Conservation (phyloP, 2,329 filamentous ascomycete species). For the Trichoderma asperellum region DNA sequence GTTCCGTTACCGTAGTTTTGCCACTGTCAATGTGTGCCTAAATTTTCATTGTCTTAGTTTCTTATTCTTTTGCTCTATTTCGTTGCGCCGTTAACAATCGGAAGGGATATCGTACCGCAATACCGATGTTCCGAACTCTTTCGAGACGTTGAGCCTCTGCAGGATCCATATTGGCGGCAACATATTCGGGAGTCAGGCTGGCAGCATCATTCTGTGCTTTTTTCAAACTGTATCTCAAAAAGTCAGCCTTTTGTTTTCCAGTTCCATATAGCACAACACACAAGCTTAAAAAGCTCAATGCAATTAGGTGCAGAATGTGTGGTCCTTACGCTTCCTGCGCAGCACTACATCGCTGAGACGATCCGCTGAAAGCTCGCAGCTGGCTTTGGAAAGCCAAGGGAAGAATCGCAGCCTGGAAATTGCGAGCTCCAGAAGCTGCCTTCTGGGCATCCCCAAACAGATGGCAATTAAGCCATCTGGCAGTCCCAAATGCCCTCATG, state of each 20-base stretch:
- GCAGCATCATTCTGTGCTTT: slow-evolving; percentile 59
- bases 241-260: neutral
- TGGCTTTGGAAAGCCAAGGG: slow-evolving; percentile 35
- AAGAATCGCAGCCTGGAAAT: slow-evolving; percentile 36
- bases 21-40: slow-evolving; percentile 97
- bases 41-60: slow-evolving; percentile 9
- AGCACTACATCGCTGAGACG: slow-evolving; percentile 38
- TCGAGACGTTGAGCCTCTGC: slow-evolving; percentile 78
- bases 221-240: slow-evolving; percentile 44
- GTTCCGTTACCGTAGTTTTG: slow-evolving; percentile 95
- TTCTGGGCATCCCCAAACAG: slow-evolving; percentile 41
- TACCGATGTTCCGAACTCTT: slow-evolving; percentile 93
- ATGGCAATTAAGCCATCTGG: slow-evolving; percentile 49
- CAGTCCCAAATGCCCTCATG: slow-evolving; percentile 47
- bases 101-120: slow-evolving; percentile 66
- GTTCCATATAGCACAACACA: neutral
- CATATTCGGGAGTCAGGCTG: slow-evolving; percentile 58
- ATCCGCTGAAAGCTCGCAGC: slow-evolving; percentile 43
- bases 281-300: neutral
- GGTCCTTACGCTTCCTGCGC: slow-evolving; percentile 49
- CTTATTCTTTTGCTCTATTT: neutral
- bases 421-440: slow-evolving; percentile 36
- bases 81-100: neutral
- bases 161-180: slow-evolving; percentile 79
- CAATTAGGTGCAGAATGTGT: neutral